Base-by-base conservation (phyloP, 495 filamentous ascomycete genomes). In the Aspergillus panamensis region DNA sequence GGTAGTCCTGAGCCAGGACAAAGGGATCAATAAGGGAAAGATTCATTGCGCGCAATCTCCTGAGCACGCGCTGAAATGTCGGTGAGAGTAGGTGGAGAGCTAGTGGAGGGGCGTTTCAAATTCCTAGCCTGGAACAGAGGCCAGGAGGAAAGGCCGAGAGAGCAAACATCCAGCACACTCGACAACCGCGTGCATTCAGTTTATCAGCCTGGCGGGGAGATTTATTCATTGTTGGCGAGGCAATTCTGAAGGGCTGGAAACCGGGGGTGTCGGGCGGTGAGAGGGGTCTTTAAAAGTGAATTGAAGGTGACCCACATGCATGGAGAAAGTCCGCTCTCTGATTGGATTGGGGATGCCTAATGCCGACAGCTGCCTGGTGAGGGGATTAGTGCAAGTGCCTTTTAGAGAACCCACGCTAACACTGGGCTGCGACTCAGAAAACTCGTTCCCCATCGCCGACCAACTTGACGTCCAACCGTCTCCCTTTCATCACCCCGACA, bases 1-100 rank as follows among this genome's bases (percentile, higher is more conserved):
- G 94, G 65, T 95, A 95, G 67, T 98, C 94, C 77, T 96, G 92
- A 4, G 91, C 88, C 42, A 97, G 88, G 63, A 89, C 82, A 68
- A 90, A 89, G 29, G 89, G 89, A 67, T 93, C 89, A 53, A 89
- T 77, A 37, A 93, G 81, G 31, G 88, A 84, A 25, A 91, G 78
- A 79, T 92, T 93, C 89, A 92, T 92, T 35, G 58, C 65, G 68
- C 32, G 53, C 13, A 16, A 19, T 40, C 6, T 25, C 20, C 47
- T 13, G 14, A 45, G 21, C 5, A 30, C 44, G 32, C 17, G 44
- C 35, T 20, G 53, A 37, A 16, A 49, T 42, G 19, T 20, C 19
- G 8, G 35, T 33, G 20, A 49, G 45, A 30, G 9, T 12, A 25
- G 25, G 48, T 29, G 45, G 49, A 25, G 35, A 32, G 43, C 49